phyloP scores from a whole-genome alignment of 768 basidiomycete genomes.

The Amanita pallidorosea region DNA sequence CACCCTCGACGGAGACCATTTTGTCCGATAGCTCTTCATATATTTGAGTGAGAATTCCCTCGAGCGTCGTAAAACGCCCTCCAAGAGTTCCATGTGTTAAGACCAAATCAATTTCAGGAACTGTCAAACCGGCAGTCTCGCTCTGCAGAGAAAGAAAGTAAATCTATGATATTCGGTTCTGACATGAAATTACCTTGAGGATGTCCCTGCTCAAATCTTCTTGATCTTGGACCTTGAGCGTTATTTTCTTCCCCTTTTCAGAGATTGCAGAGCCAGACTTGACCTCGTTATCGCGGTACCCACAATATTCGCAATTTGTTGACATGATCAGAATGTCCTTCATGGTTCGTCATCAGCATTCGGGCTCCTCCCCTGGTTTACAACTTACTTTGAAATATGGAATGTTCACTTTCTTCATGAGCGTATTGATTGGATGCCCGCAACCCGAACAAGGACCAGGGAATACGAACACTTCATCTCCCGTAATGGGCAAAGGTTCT shows the following conservation, averaged over 20 bases:
- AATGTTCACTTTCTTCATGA: conserved; percentile 94
- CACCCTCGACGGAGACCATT: conserved; percentile 47
- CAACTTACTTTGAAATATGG: conserved; percentile 85
- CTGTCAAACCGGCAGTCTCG: conserved; percentile 80
- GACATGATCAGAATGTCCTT: conserved; percentile 99
- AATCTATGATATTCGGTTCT: no score
- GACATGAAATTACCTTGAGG: conserved; percentile 53
- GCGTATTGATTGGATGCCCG: conserved; percentile 69
- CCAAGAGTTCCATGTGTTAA: conserved; percentile 91
- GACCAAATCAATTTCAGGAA: conserved; percentile 92
- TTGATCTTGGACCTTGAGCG: conserved; percentile 79
- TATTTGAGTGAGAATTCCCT: conserved; percentile 89
- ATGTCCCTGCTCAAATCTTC: conserved; percentile 93
- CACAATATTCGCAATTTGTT: conserved; percentile 90
- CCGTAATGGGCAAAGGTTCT: conserved; percentile 26
- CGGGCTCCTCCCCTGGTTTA: not conserved
- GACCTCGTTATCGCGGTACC: conserved; percentile 96
- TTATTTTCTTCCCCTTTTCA: conserved; percentile 76
- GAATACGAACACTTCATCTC: conserved; percentile 88
- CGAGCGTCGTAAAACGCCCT: conserved; percentile 94
- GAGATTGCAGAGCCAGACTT: conserved; percentile 92
- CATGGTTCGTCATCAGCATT: not conserved
- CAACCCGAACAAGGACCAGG: conserved; percentile 85
- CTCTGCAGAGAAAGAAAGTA: conserved; percentile 39
- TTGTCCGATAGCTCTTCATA: conserved; percentile 93